These are phyloP conservation scores for Aspergillus hiratsukae DNA, from an alignment of 2,329 filamentous ascomycete genomes.

Conservation along the genomic window DNA sequence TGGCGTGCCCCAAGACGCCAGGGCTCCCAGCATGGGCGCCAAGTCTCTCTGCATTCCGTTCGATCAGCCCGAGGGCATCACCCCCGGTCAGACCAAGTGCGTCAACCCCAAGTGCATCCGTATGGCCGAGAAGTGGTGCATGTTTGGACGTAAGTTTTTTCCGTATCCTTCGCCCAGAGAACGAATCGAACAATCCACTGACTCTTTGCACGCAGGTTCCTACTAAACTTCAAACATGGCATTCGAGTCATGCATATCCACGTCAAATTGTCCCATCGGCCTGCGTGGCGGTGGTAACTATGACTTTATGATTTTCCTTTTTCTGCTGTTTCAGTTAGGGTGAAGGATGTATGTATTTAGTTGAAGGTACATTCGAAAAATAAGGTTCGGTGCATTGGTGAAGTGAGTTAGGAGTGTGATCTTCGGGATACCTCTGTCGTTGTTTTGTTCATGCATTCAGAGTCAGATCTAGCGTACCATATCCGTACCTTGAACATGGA, in stretches of 20 bases:
- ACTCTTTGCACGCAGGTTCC: constrained; percentile 17
- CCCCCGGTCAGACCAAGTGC: constrained; percentile 81
- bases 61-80: constrained; percentile 76
- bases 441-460: background rate
- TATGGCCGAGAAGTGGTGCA: constrained; percentile 78
- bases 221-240: constrained; percentile 19
- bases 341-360: background rate
- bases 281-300: constrained; percentile 2
- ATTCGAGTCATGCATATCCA: background rate
- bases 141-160: constrained; percentile 70
- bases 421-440: background rate
- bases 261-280: background rate
- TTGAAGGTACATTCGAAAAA: background rate
- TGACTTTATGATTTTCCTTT: constrained; percentile 12
- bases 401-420: background rate
- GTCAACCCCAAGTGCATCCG: constrained; percentile 79
- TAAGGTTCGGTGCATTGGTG: background rate
- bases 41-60: constrained; percentile 77
- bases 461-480: background rate
- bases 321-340: constrained; percentile 2
- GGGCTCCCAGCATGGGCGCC: constrained; percentile 69
- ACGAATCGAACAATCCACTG: constrained; percentile 1
- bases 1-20: constrained; percentile 70
- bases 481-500: background rate
- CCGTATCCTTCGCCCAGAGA: background rate